Evolutionary conservation across 1,284 basidiomycete genomes (phyloP).

Genomic region (Chalciporus sp.): DNA sequence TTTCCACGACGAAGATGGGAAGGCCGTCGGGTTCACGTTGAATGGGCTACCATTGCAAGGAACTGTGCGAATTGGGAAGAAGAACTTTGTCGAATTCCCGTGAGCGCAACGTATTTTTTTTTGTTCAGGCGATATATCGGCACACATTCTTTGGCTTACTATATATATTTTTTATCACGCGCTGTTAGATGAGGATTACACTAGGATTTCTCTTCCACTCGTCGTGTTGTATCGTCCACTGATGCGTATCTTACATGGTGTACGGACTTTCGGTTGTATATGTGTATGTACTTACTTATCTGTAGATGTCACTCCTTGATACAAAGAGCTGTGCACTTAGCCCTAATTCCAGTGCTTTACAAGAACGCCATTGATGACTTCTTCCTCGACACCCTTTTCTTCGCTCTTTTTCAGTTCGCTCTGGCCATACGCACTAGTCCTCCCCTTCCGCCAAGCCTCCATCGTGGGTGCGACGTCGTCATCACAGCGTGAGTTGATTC

Average conservation of each 20-base stretch:
- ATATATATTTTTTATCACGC: slow-evolving; percentile 3
- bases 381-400: slow-evolving; percentile 43
- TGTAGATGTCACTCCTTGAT: slow-evolving; percentile 18
- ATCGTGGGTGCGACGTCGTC: slow-evolving; percentile 41
- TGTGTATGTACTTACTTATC: slow-evolving; percentile 15
- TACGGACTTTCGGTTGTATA: slow-evolving; percentile 11
- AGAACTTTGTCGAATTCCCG: slow-evolving; percentile 19
- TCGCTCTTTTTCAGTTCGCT: slow-evolving; percentile 35
- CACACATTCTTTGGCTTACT: not conserved
- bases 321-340: not conserved
- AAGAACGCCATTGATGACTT: slow-evolving; percentile 44
- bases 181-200: slow-evolving; percentile 5
- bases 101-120: not conserved
- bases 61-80: slow-evolving; percentile 65
- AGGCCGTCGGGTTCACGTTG: slow-evolving; percentile 55
- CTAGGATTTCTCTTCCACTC: not conserved
- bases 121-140: not conserved
- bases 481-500: slow-evolving; percentile 35
- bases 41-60: slow-evolving; percentile 67
- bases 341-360: slow-evolving; percentile 47
- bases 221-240: slow-evolving; percentile 1
- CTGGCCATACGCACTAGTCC: slow-evolving; percentile 42
- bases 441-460: slow-evolving; percentile 42
- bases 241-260: slow-evolving; percentile 10
- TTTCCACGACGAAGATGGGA: slow-evolving; percentile 38